A percentile compares a stretch with the other conserved stretches of the same genome.
phyloP scores from a whole-genome alignment of 1,284 basidiomycete species.

The Trametes pubescens region DNA sequence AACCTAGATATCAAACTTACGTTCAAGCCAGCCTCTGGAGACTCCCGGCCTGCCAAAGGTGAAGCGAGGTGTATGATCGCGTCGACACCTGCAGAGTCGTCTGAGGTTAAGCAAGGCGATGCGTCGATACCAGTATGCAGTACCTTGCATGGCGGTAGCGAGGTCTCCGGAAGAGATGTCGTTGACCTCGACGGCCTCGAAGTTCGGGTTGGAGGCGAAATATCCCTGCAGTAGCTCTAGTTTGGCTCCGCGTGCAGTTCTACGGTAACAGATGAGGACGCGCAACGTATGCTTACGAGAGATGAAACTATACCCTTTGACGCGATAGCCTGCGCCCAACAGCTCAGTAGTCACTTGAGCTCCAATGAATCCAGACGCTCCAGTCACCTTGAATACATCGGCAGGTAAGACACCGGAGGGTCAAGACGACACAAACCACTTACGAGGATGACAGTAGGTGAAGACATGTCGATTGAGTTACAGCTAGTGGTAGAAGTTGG shows the following conservation, averaged over 20 bases:
- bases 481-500: too few relatives aligned
- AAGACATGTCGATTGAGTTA: not conserved
- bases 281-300: not conserved
- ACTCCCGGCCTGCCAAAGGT: conserved; percentile 22
- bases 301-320: conserved; percentile 33
- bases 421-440: not conserved
- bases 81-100: conserved; percentile 22
- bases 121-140: not conserved
- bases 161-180: conserved; percentile 36
- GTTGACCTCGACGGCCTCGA: conserved; percentile 32
- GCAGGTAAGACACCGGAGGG: not conserved
- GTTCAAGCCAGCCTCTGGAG: conserved; percentile 25
- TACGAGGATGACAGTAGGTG: conserved; percentile 4
- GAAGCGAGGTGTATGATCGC: conserved; percentile 35
- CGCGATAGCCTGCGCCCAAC: conserved; percentile 35
- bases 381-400: conserved; percentile 35
- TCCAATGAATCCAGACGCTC: conserved; percentile 38
- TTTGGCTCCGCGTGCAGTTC: conserved; percentile 24
- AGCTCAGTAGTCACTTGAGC: conserved; percentile 37
- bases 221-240: conserved; percentile 18
- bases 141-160: conserved; percentile 34
- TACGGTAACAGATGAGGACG: not conserved
- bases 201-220: conserved; percentile 26
- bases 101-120: too few relatives aligned
- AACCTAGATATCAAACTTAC: conserved; percentile 11